Percentiles rank a stretch among this genome's conserved stretches.
Evolutionary conservation across 2,329 filamentous ascomycete species (phyloP).

Genomic region (Raffaelea deltoideospora): DNA sequence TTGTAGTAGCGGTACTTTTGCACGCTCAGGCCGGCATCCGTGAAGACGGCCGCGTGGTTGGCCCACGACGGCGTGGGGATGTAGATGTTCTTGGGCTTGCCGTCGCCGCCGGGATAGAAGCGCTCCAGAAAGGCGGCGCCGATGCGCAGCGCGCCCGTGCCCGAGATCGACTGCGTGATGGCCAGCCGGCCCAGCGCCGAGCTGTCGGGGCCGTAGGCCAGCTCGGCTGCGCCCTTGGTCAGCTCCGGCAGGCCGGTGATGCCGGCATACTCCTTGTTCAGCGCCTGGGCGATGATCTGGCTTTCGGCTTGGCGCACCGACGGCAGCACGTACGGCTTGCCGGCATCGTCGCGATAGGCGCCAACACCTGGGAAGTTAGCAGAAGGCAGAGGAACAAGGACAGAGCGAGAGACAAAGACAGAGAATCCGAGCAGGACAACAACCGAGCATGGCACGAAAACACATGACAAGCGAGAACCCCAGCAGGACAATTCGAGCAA

Average conservation of each 20-base stretch:
- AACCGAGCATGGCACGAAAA: neutral
- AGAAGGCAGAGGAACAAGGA: conserved; percentile 1
- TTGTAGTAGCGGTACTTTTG: conserved; percentile 98
- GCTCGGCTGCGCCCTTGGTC: conserved; percentile 76
- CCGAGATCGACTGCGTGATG: conserved; percentile 96
- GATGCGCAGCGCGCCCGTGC: conserved; percentile 89
- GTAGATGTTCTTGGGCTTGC: conserved; percentile 67
- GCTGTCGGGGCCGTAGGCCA: conserved; percentile 75
- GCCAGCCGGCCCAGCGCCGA: conserved; percentile 63
- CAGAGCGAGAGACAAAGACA: conserved; percentile 5
- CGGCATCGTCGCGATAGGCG: conserved; percentile 94
- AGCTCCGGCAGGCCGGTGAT: conserved; percentile 94
- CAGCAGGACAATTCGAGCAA: neutral
- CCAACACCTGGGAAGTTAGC: conserved; percentile 53
- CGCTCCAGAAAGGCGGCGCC: conserved; percentile 85
- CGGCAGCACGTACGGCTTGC: conserved; percentile 94
- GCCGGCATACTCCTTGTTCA: conserved; percentile 96
- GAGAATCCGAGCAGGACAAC: conserved; percentile 13
- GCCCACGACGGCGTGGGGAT: conserved; percentile 95
- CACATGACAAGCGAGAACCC: neutral
- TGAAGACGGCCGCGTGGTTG: conserved; percentile 95
- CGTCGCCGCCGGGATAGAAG: conserved; percentile 62
- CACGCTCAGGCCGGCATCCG: conserved; percentile 78
- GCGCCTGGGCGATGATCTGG: conserved; percentile 58
- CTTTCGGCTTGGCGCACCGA: conserved; percentile 83